These are phyloP conservation scores for Erysimum cheiri DNA, from an alignment of 441 rosid genomes.

Conservation along the genomic window DNA sequence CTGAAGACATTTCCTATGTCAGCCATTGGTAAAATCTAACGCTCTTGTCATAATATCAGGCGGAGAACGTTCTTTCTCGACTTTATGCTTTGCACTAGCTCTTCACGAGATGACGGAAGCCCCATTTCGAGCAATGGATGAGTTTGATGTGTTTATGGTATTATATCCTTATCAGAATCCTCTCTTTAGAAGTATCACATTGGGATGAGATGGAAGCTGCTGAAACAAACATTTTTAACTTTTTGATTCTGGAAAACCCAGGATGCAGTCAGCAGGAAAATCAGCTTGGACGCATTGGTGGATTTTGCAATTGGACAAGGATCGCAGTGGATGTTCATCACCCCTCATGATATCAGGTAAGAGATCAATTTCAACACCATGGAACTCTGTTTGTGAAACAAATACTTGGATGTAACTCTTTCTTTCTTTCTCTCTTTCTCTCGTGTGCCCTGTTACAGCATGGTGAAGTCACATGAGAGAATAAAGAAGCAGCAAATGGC, in stretches of 20 bases:
- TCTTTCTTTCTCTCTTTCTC: not conserved
- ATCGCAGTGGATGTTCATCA: constrained; percentile 96
- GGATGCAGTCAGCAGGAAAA: constrained; percentile 98
- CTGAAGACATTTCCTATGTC: not conserved
- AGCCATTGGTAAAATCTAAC: constrained; percentile 4
- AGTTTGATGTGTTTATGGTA: constrained; percentile 99
- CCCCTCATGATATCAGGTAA: constrained; percentile 97
- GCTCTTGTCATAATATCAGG: constrained; percentile 53
- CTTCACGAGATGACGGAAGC: constrained; percentile 95
- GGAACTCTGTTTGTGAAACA: constrained; percentile 20
- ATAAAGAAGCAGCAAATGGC: constrained; percentile 97
- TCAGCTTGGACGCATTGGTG: constrained; percentile 86
- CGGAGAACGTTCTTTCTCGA: constrained; percentile 97
- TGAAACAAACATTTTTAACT: constrained; percentile 16
- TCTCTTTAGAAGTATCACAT: constrained; percentile 16
- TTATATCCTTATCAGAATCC: constrained; percentile 11
- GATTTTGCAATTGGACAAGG: constrained; percentile 88
- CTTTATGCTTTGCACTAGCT: constrained; percentile 94
- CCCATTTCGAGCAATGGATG: constrained; percentile 99
- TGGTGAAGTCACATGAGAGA: constrained; percentile 72
- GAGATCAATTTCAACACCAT: constrained; percentile 16
- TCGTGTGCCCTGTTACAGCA: constrained; percentile 52
- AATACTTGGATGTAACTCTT: constrained; percentile 28
- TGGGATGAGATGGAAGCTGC: constrained; percentile 4
- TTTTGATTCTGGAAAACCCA: constrained; percentile 47